A percentile compares a stretch with the other conserved stretches of the same genome.
Evolutionary conservation across 1,284 basidiomycete species (phyloP).

Genomic region (Cerrena zonata): DNA sequence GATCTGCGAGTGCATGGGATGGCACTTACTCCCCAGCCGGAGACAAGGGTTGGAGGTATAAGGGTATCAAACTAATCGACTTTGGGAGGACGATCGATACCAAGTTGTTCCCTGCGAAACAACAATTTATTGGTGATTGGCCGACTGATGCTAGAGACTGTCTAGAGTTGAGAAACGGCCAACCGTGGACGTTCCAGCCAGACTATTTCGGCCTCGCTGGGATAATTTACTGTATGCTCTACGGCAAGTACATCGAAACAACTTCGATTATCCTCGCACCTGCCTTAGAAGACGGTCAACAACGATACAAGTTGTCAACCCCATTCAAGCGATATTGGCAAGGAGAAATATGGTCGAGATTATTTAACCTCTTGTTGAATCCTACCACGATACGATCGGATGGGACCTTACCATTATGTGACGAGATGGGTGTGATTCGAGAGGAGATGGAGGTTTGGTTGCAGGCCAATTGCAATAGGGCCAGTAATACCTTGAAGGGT

Average conservation of each 20-base stretch:
- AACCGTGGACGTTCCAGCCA: slow-evolving; percentile 88
- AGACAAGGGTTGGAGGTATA: slow-evolving; percentile 76
- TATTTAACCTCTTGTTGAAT: slow-evolving; percentile 88
- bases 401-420: slow-evolving; percentile 62
- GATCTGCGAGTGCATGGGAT: slow-evolving; percentile 67
- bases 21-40: slow-evolving; percentile 72
- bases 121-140: slow-evolving; percentile 87
- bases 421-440: slow-evolving; percentile 62
- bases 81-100: slow-evolving; percentile 93
- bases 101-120: slow-evolving; percentile 67
- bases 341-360: slow-evolving; percentile 72
- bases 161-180: slow-evolving; percentile 77
- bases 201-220: slow-evolving; percentile 94
- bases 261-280: slow-evolving; percentile 41
- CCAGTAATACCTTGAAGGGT: slow-evolving; percentile 81
- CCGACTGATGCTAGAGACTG: slow-evolving; percentile 84
- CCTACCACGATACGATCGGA: slow-evolving; percentile 52
- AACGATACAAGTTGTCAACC: slow-evolving; percentile 62
- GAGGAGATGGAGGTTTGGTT: slow-evolving; percentile 86
- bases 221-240: slow-evolving; percentile 91
- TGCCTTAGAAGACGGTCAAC: slow-evolving; percentile 29
- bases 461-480: slow-evolving; percentile 74
- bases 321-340: slow-evolving; percentile 96
- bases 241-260: slow-evolving; percentile 88
- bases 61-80: slow-evolving; percentile 91